A percentile compares a stretch with the other conserved stretches of the same genome.
These are phyloP conservation scores for Albugo candida DNA, from an alignment of 352 stramenopile species.

Conservation along the genomic window DNA sequence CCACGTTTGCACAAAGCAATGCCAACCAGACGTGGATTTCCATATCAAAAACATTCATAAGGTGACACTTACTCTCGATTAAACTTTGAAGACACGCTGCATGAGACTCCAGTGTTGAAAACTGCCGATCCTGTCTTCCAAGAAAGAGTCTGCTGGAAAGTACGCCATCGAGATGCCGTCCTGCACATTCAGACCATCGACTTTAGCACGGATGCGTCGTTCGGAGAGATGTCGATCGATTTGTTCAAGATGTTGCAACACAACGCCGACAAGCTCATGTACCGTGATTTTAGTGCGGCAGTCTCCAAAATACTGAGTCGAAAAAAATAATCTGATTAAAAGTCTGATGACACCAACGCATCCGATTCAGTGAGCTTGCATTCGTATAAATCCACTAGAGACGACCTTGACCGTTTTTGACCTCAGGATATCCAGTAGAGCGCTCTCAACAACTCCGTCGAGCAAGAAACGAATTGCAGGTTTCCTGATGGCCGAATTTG, in stretches of 20 bases:
- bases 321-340: no score
- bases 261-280: constrained; percentile 41
- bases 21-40: constrained; percentile 26
- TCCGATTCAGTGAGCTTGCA: background rate
- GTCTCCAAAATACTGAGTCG: no score
- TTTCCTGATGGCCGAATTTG: constrained; percentile 27
- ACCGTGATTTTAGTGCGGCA: background rate
- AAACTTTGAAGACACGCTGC: constrained; percentile 33
- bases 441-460: constrained; percentile 14
- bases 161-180: constrained; percentile 26
- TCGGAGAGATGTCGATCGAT: constrained; percentile 41
- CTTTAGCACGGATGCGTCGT: constrained; percentile 56
- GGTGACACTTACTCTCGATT: constrained; percentile 74
- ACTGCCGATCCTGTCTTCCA: constrained; percentile 76
- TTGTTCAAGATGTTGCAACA: constrained; percentile 67
- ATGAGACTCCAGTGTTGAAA: constrained; percentile 71
- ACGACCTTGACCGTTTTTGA: background rate
- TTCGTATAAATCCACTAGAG: background rate
- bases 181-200: constrained; percentile 67
- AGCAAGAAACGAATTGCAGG: constrained; percentile 16
- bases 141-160: constrained; percentile 59
- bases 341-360: background rate
- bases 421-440: constrained; percentile 7
- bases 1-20: constrained; percentile 74
- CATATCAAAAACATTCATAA: constrained; percentile 76